These are phyloP conservation scores for Phoma sp. DNA, from an alignment of 2,329 filamentous ascomycete species.

Conservation along the genomic window DNA sequence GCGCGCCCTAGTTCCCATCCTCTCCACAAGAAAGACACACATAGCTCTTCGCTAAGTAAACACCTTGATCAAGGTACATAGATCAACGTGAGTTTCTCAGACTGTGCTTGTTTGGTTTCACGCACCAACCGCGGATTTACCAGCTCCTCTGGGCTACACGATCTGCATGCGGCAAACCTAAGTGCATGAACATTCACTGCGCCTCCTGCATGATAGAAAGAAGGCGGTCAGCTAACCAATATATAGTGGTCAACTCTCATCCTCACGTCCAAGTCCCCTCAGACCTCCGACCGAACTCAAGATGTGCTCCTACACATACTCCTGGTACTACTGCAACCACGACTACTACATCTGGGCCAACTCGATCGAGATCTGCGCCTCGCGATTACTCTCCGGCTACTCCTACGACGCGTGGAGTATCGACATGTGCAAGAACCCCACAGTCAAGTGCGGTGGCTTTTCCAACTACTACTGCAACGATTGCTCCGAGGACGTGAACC, in stretches of 20 bases:
- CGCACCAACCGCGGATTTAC: neutral
- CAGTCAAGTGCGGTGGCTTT: slow-evolving; percentile 52
- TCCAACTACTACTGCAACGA: slow-evolving; percentile 55
- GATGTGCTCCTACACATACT: slow-evolving; percentile 59
- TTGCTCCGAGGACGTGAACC: slow-evolving; percentile 53
- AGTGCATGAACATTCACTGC: neutral
- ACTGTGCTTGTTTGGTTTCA: neutral
- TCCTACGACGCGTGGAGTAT: slow-evolving; percentile 58
- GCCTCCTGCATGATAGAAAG: neutral
- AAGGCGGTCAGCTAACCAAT: slow-evolving; percentile 23
- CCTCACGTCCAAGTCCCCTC: neutral
- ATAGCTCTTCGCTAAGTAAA: neutral
- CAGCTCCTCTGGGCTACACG: neutral
- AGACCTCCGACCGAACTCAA: neutral
- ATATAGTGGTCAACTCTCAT: slow-evolving; percentile 7
- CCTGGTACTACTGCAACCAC: slow-evolving; percentile 58
- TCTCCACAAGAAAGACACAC: neutral
- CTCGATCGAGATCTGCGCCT: slow-evolving; percentile 55
- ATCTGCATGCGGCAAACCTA: neutral
- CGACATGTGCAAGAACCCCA: slow-evolving; percentile 57
- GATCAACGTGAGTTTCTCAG: neutral
- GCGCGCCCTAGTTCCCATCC: neutral
- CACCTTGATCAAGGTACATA: neutral
- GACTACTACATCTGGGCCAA: slow-evolving; percentile 58
- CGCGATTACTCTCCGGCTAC: slow-evolving; percentile 55